Conservation (phyloP, 768 basidiomycete genomes). For the Termitomyces sp. region DNA sequence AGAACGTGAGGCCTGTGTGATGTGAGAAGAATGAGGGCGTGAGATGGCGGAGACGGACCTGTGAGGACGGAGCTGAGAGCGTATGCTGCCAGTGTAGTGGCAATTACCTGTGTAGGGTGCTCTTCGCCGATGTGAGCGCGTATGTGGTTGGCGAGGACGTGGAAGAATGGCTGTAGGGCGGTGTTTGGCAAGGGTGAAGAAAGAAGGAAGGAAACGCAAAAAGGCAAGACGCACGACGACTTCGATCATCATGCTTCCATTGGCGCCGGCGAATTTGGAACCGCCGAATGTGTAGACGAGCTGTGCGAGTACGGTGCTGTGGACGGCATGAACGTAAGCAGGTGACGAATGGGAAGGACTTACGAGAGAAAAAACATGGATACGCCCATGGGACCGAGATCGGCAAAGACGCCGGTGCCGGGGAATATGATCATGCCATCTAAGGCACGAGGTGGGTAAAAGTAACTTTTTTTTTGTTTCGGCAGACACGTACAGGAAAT, state of each 20-base stretch:
- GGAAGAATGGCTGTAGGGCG: conserved; percentile 78
- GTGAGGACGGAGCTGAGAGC: conserved; percentile 85
- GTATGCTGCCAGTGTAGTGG: conserved; percentile 88
- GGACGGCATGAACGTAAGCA: no score
- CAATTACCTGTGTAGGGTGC: conserved; percentile 66
- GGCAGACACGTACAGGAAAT: conserved; percentile 65
- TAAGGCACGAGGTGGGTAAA: conserved; percentile 16
- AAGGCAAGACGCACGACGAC: conserved; percentile 80
- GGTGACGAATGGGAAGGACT: conserved; percentile 12
- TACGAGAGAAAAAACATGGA: conserved; percentile 92
- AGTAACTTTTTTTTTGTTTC: no score
- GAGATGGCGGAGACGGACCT: conserved; percentile 36
- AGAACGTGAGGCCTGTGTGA: conserved; percentile 64
- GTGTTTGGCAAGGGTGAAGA: no score
- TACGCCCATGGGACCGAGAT: conserved; percentile 83
- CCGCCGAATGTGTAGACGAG: conserved; percentile 82
- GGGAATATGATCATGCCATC: conserved; percentile 98
- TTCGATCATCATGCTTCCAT: conserved; percentile 98
- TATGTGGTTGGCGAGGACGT: conserved; percentile 81
- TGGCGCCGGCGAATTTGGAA: conserved; percentile 84
- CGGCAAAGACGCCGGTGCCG: conserved; percentile 68
- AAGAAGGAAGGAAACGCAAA: no score
- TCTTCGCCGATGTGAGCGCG: conserved; percentile 65
- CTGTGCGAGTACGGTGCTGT: conserved; percentile 71
- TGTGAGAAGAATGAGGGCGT: no score